Percentiles rank a stretch among this genome's conserved stretches.
These are phyloP conservation scores for Aplosporella prunicola DNA, from an alignment of 2,329 filamentous ascomycete genomes.

Conservation along the genomic window DNA sequence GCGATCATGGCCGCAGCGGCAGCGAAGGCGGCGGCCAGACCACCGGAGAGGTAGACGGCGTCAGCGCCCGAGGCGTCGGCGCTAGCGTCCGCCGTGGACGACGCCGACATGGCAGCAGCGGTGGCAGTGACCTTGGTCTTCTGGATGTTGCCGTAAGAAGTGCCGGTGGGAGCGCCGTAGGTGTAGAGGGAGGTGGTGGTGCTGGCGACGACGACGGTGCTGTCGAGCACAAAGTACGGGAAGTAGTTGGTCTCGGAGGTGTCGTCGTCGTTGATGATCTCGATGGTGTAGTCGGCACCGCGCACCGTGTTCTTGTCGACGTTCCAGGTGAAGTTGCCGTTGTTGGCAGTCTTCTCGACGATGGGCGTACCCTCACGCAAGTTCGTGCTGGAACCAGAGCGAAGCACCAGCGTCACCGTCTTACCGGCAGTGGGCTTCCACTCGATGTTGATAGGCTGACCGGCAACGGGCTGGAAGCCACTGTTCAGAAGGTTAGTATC, in stretches of 20 bases:
- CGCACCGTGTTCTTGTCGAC: conserved; percentile 32
- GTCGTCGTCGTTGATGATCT: conserved; percentile 43
- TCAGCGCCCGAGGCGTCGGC: conserved; percentile 14
- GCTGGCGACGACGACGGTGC: conserved; percentile 30
- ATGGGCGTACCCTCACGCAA: conserved; percentile 28
- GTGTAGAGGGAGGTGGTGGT: conserved; percentile 19
- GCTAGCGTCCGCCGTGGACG: conserved; percentile 18
- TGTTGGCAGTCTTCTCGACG: conserved; percentile 40
- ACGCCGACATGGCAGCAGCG: conserved; percentile 11
- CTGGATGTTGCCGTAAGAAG: conserved; percentile 17
- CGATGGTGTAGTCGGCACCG: conserved; percentile 42
- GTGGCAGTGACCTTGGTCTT: conserved; percentile 15
- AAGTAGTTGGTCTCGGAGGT: conserved; percentile 41
- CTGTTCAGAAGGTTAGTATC: conserved; percentile 31
- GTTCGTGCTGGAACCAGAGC: conserved; percentile 30
- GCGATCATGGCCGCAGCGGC: conserved; percentile 1
- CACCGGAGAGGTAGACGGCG: conserved; percentile 3
- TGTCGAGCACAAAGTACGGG: conserved; percentile 41
- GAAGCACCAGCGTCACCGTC: conserved; percentile 43
- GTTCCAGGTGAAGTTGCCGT: conserved; percentile 40
- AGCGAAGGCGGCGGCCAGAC: conserved; percentile 1
- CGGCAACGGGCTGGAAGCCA: conserved; percentile 38
- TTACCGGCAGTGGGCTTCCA: conserved; percentile 43
- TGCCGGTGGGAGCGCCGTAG: conserved; percentile 23
- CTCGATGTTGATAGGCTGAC: conserved; percentile 35